Evolutionary conservation across 140 eudicot genomes (phyloP).

Genomic region (Anethum foeniculum): DNA sequence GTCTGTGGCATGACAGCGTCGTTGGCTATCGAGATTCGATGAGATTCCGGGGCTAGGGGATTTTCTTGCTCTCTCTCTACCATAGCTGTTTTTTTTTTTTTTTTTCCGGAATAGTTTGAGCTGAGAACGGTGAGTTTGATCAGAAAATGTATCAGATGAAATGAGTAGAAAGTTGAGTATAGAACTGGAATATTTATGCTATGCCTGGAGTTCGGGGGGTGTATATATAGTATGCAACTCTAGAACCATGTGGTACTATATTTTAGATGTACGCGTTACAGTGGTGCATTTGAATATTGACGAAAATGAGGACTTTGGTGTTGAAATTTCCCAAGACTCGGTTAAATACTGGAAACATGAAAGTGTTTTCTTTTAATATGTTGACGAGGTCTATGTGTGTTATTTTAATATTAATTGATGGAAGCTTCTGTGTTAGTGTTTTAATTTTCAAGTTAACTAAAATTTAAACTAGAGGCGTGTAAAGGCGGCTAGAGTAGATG

Average conservation of each 20-base stretch:
- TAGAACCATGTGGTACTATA: not conserved
- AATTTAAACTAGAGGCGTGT: not conserved
- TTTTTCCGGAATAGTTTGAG: not conserved
- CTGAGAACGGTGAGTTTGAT: not conserved
- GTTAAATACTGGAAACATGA: not conserved
- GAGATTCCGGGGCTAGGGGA: conserved; percentile 39
- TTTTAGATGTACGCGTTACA: not conserved
- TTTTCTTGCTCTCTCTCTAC: conserved; percentile 34
- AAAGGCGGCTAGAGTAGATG: not conserved
- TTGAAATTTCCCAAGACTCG: not conserved
- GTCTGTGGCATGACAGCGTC: conserved; percentile 18
- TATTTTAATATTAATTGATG: not conserved
- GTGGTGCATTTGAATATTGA: conserved; percentile 3
- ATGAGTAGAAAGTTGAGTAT: not conserved
- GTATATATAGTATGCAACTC: not conserved
- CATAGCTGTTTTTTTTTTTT: conserved; percentile 14
- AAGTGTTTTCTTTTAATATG: not conserved
- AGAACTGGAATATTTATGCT: not conserved
- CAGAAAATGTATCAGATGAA: not conserved
- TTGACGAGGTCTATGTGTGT: not conserved
- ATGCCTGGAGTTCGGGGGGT: not conserved
- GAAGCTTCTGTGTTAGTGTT: not conserved
- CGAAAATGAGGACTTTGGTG: not conserved
- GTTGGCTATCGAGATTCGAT: conserved; percentile 13
- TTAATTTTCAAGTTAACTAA: not conserved